Percentiles rank a stretch among this genome's conserved stretches.
phyloP scores from a whole-genome alignment of 768 basidiomycete genomes.

The Neoboletus magnificus region DNA sequence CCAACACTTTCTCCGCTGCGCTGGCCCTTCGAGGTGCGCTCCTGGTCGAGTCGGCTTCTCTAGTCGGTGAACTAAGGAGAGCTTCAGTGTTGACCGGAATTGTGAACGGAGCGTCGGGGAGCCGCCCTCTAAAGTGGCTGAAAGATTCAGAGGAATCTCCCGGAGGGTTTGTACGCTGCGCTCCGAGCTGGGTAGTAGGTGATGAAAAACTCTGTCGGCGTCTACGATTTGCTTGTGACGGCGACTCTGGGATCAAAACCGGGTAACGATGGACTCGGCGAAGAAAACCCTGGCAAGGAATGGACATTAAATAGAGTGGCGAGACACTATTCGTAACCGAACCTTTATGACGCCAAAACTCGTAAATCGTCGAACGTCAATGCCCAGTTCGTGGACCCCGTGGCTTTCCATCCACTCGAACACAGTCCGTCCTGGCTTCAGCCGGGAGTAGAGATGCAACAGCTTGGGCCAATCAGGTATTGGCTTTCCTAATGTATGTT shows the following conservation, averaged over 20 bases:
- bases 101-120: conserved; percentile 20
- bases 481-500: conserved; percentile 40
- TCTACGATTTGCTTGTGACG: conserved; percentile 20
- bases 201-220: conserved; percentile 32
- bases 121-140: conserved; percentile 20
- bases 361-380: conserved; percentile 92
- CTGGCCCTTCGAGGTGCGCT: conserved; percentile 48
- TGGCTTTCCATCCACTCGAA: conserved; percentile 85
- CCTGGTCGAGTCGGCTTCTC: conserved; percentile 34
- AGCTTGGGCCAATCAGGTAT: conserved; percentile 87
- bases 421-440: conserved; percentile 80
- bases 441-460: conserved; percentile 78
- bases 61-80: conserved; percentile 25
- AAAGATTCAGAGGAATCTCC: conserved; percentile 13
- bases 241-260: conserved; percentile 51
- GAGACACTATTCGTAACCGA: conserved; percentile 1
- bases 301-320: neutral
- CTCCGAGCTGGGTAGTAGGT: conserved; percentile 9
- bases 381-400: conserved; percentile 64
- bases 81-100: conserved; percentile 18
- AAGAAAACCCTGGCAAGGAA: conserved; percentile 67
- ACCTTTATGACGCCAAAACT: conserved; percentile 98
- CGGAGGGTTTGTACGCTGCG: conserved; percentile 7
- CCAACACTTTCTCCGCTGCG: conserved; percentile 66
- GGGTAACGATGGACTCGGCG: conserved; percentile 94